Evolutionary conservation across 169 alveolate genomes (phyloP), one percentile per base, ranked within the genome.

Genomic region (Cryptosporidium sp.): DNA sequence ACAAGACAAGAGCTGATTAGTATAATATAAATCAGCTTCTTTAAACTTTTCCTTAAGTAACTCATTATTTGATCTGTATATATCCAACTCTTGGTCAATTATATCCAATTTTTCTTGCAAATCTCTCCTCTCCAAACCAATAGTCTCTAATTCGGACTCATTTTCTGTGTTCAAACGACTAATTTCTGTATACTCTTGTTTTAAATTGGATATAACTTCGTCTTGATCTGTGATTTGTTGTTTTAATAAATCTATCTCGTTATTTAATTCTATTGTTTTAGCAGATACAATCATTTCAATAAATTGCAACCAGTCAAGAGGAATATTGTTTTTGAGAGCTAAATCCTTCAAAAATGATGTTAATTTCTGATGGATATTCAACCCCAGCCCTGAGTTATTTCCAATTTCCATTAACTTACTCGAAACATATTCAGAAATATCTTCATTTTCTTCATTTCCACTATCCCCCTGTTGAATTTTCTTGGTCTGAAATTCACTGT

Each of bases 351-450:
- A 35, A 39, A 73, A 73, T 16, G 33, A n/a, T 18, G 41, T 18
- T 23, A 73, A 16, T 35, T 73, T 51, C 8, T 52, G 52, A 31
- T 73, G 16, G n/a, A 73, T 18, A 51, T 33, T 73, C 18, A 26
- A 9, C 7, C 70, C 43, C 12, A 73, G 10, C 3, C 33, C 45
- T 35, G 62, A 52, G 33, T 73, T 52, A 21, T 73, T 71, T 33
- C 86, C 43, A n/a, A 73, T 73, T 43, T 73, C 86, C 86, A 73
- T 73, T 18, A 73, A 8, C 37, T 73, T 73, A 41, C 86, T 73
- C 55, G 86, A 52, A 12, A 73, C 51, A 55, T 73, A 55, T 29
- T 73, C 86, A 1, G 71, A 58, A 26, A 73, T 73, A 26, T 73
- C 86, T n/a, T 55, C 70, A 23, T 73, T 39, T 23, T 73, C 55